Percentiles rank a stretch among this genome's conserved stretches.
phyloP scores from a whole-genome alignment of 257 asterid species.

The Solanum tarapatanum region DNA sequence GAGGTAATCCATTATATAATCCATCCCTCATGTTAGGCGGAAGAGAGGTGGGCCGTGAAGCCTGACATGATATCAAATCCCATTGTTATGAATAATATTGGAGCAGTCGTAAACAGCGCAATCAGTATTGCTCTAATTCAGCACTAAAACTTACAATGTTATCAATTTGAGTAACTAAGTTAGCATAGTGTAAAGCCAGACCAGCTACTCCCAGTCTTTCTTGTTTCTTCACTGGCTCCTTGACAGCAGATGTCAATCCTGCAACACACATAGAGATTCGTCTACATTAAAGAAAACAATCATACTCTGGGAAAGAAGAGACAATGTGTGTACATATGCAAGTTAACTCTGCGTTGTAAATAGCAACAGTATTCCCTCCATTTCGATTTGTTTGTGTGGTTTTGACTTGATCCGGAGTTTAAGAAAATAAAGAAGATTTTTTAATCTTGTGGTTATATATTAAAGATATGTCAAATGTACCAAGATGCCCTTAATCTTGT shows the following conservation, averaged over 20 bases:
- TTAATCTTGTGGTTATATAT: background rate
- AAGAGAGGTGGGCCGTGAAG: constrained; percentile 86
- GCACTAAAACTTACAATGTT: constrained; percentile 46
- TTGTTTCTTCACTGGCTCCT: constrained; percentile 35
- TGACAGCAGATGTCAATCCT: constrained; percentile 44
- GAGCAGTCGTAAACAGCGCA: background rate
- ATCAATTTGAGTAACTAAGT: constrained; percentile 69
- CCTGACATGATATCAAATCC: constrained; percentile 28
- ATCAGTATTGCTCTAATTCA: background rate
- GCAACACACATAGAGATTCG: constrained; percentile 6
- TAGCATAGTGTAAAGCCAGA: constrained; percentile 78
- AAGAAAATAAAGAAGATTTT: no score
- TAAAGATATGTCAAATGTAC: background rate
- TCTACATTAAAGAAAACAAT: background rate
- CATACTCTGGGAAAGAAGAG: background rate
- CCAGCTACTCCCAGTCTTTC: constrained; percentile 76
- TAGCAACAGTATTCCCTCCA: background rate
- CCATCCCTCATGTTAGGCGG: constrained; percentile 93
- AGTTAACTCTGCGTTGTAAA: background rate
- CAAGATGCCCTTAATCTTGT: background rate
- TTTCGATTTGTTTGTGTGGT: no score
- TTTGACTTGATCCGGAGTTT: background rate
- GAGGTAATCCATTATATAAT: constrained; percentile 80
- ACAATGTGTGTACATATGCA: background rate
- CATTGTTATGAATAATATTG: background rate